Percentiles rank a stretch among this genome's conserved stretches.
These are phyloP conservation scores for Solanum chmielewskii DNA, from an alignment of 257 asterid genomes.

Conservation along the genomic window DNA sequence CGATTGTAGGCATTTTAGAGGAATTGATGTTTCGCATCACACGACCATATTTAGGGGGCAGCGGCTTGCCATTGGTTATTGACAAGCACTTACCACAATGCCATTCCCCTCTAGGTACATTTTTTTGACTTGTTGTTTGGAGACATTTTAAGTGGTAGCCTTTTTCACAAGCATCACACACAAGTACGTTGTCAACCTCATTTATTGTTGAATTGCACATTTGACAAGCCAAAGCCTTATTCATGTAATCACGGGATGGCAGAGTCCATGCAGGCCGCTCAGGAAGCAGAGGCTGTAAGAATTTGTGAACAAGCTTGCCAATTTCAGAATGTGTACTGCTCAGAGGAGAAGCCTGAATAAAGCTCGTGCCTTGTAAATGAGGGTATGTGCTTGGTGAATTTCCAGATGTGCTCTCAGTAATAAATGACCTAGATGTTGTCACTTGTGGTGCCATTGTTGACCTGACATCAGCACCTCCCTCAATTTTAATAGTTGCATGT, in stretches of 20 bases:
- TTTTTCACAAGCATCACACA: constrained; percentile 96
- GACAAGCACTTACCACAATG: constrained; percentile 88
- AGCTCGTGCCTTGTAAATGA: constrained; percentile 35
- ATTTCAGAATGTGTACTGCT: constrained; percentile 67
- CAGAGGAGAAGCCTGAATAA: constrained; percentile 24
- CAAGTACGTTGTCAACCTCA: constrained; percentile 63
- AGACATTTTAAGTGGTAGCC: constrained; percentile 95
- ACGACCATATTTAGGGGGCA: constrained; percentile 97
- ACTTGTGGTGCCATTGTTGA: constrained; percentile 38
- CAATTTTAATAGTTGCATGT: constrained; percentile 40
- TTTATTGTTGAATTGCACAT: constrained; percentile 43
- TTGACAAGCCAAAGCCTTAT: constrained; percentile 65
- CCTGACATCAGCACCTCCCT: constrained; percentile 40
- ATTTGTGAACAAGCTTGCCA: constrained; percentile 65
- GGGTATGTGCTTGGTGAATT: constrained; percentile 14
- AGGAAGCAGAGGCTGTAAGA: constrained; percentile 42
- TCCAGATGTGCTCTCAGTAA: constrained; percentile 39
- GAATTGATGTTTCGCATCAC: constrained; percentile 69
- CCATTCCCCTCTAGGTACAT: constrained; percentile 86
- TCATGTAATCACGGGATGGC: constrained; percentile 92
- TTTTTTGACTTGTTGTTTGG: constrained; percentile 43
- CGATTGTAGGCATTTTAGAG: constrained; percentile 33
- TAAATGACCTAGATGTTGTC: constrained; percentile 29
- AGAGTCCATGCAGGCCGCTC: constrained; percentile 68
- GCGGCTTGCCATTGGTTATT: constrained; percentile 72